Conservation (phyloP, 148 eudicot species). For the Limonium bicolor region DNA sequence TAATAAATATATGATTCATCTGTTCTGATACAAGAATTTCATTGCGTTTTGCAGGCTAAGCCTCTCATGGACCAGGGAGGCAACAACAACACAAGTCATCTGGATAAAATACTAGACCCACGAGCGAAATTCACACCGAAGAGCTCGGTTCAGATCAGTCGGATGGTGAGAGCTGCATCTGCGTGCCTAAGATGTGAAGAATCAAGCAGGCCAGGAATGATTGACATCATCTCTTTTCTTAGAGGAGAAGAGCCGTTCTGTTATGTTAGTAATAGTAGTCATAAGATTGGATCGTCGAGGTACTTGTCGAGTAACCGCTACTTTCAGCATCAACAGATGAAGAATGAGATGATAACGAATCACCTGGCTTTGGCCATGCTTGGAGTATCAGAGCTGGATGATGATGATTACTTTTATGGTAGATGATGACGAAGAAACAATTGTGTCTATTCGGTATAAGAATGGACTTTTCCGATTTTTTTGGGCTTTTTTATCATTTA, state of each 20-base stretch:
- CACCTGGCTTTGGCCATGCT: conserved; percentile 92
- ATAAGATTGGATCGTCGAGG: conserved; percentile 24
- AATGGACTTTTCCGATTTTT: too few species aligned
- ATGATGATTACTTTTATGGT: conserved; percentile 38
- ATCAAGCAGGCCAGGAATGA: conserved; percentile 49
- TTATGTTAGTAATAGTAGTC: conserved; percentile 25
- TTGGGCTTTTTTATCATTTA: too few species aligned
- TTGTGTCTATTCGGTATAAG: too few species aligned
- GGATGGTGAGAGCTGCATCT: conserved; percentile 66
- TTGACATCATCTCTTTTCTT: conserved; percentile 40
- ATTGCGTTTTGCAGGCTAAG: conserved; percentile 81
- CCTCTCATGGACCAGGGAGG: conserved; percentile 66
- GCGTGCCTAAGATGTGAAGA: conserved; percentile 71
- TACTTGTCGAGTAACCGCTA: conserved; percentile 15
- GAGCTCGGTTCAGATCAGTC: conserved; percentile 31
- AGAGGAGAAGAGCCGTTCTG: conserved; percentile 32
- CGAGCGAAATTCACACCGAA: conserved; percentile 36
- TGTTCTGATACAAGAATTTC: too few species aligned
- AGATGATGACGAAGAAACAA: too few species aligned
- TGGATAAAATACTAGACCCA: conserved; percentile 46
- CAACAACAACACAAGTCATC: conserved; percentile 4
- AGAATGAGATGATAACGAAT: conserved; percentile 48
- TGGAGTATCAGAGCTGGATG: conserved; percentile 70
- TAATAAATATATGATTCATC: too few species aligned
- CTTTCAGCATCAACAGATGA: conserved; percentile 26